Conservation (phyloP, 2,329 filamentous ascomycete genomes). For the Paraphaeosphaeria sporulosa region DNA sequence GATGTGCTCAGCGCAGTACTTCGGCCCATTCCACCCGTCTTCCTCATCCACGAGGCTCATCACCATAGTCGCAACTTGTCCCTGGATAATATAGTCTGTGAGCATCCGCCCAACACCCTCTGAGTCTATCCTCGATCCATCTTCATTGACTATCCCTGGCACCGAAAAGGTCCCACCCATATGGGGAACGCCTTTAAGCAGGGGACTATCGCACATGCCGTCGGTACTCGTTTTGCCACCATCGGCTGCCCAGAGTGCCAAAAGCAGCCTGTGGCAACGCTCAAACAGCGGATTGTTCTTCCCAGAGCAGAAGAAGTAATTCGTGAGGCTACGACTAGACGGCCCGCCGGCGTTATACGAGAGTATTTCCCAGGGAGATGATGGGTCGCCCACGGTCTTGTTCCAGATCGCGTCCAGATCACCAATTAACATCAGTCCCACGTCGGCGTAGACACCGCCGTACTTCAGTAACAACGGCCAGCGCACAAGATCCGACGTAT, state of each 20-base stretch:
- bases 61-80: conserved; percentile 60
- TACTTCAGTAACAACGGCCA: conserved; percentile 64
- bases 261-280: conserved; percentile 58
- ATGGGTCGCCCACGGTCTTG: conserved; percentile 56
- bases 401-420: conserved; percentile 64
- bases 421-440: conserved; percentile 64
- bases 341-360: conserved; percentile 29
- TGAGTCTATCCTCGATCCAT: conserved; percentile 37
- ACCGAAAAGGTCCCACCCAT: conserved; percentile 49
- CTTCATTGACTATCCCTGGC: conserved; percentile 45
- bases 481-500: conserved; percentile 66
- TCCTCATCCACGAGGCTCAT: conserved; percentile 61
- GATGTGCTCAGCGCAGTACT: conserved; percentile 53
- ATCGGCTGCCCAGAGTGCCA: conserved; percentile 58
- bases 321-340: not conserved
- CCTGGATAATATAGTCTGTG: conserved; percentile 66
- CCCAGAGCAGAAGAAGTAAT: conserved; percentile 5
- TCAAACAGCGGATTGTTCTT: conserved; percentile 57
- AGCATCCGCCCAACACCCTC: conserved; percentile 29
- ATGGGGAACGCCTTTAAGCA: conserved; percentile 59
- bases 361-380: conserved; percentile 53
- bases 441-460: conserved; percentile 66
- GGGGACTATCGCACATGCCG: conserved; percentile 59
- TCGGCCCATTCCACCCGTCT: conserved; percentile 62
- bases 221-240: conserved; percentile 36